Evolutionary conservation across 805 yeast genomes (phyloP), one percentile per base, ranked within the genome.

Genomic region (Wickerhamiella sorbophila): DNA sequence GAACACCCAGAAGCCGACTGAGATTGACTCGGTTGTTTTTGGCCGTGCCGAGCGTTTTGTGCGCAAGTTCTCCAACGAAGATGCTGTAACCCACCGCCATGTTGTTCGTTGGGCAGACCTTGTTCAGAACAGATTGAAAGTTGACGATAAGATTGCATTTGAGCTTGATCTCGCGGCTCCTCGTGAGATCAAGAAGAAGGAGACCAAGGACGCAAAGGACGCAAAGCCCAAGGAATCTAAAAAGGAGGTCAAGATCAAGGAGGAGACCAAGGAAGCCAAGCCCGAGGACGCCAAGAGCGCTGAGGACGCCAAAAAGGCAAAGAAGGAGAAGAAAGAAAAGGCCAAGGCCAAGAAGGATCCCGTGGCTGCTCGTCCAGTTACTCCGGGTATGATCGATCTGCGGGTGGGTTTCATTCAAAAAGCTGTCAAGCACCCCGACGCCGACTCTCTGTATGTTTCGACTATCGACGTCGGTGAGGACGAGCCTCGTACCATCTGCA

Each of bases 401-500:
- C 77, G 94, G 60, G 95, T 91, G 48, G 99, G 99, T 41, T 85
- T 79, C 71, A 91, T 91, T 57, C 86, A 88, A 67, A 91, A 93
- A 69, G 95, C 96, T 41, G 71, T 83, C 57, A 84, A 83, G 63
- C 99, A 91, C 67, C 98, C 98, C 48, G 88, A 91, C 62, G 99
- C 99, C 29, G 99, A 91, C 64, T 72, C 95, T 1, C 70, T 91
- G 55, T 91, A 91, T 61, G 95, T 91, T 44, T 91, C 97, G 22
- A 91, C 98, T 40, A 91, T 91, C 55, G 84, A 93, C 49, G 77
- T 83, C 70, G 99, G 98, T 52, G 99, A 91, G 55, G 87, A 71
- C 48, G 95, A 84, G 60, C 98, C 99, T 58, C 77, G 99, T 70
- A 91, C 97, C 24, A 94, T 91, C 44, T 91, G 98, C 69, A 84